Evolutionary conservation across 192 early-diverging fungal genomes (phyloP), one percentile per base, ranked within the genome.

Genomic region (Backusella tuberculispora): DNA sequence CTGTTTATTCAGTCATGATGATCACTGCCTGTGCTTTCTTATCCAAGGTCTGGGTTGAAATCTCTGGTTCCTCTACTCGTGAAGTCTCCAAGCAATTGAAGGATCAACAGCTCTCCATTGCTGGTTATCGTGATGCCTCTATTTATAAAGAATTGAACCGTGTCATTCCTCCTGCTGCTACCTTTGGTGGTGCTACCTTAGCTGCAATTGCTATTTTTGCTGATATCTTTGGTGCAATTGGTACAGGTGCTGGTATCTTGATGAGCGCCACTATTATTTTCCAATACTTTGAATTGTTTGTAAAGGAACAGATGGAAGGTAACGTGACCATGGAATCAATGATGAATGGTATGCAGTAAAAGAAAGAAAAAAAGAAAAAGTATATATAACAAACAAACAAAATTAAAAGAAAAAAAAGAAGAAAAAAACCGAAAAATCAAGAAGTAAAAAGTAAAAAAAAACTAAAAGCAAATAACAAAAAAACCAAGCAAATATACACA

Each of bases 61-160:
- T 99, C 72, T 96, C 95, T 67, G 97, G 96, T 56, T 97, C 98
- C 34, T 96, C 96, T 17, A 96, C 98, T 15, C 90, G 97, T 26
- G 98, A 99, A 76, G 96, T 99, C 63, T 96, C 98, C 42, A 91
- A 90, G 67, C 94, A 98, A 88, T 90, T 99, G 80, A 98, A 96
- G 83, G 96, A 98, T 75, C 98, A 99, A 85, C 91, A 94, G 81
- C 91, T 97, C 73, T 95, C 95, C 21, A 93, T 99, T 83, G 91
- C 94, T 38, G 95, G 96, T 40, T 91, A 96, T 83, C 93, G 97
- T 80, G 97, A 98, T 75, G 90, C 86, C 15, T 95, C 95, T 67
- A 94, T 98, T 93, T 98, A 98, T 91, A 99, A 99, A 91, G 97
- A 99, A 89, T 89, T 99, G 77, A 99, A 99, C 91, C 92, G 95